Base-by-base conservation (phyloP, 495 filamentous ascomycete species). In the Thozetella sp. region DNA sequence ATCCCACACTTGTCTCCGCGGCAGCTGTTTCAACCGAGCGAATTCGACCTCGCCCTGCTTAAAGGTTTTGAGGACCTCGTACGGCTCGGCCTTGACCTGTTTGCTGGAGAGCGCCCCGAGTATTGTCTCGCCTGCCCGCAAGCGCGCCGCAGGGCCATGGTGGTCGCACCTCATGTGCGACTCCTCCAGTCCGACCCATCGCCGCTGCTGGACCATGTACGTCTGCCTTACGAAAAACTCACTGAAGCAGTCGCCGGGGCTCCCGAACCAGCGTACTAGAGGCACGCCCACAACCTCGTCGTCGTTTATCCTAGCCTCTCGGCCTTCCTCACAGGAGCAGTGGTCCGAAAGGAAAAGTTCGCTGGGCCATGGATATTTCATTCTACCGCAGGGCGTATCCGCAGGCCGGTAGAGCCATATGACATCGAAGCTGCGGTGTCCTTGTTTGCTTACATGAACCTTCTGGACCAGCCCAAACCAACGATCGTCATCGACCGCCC, bases 311-410 rank as follows among this genome's bases (percentile, higher is more conserved):
- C 77, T 69, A 54, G 55, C 43, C 48, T 72, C 25, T 26, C 20
- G 15, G 54, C 76, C 25, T 65, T 75, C 77, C 15, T 71, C 70
- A 59, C 91, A 93, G 15, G 86, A 88, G 69, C 91, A 93, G 58
- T 93, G 85, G 63, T 92, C 85, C 0, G 88, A 90, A 10, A 93
- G 72, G 66, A 93, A 93, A 0, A 93, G 70, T 67, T 93, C 91
- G 58, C 91, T 88, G 0, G 70, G 57, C 63, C 80, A 85, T 1
- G 88, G 89, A 64, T 93, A 93, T 19, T 77, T 74, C 73, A 85
- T 84, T 15, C 79, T 72, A 2, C 77, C 77, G 55, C 90, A 87
- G 0, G 82, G 83, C 2, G 90, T 93, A 27, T 93, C 88, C 2
- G 78, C 72, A 1, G 89, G 81, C 13, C 80, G 75, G 64, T 93